Percentiles rank a stretch among this genome's conserved stretches.
phyloP scores from a whole-genome alignment of 2,329 filamentous ascomycete species.

The Verticillium dahliae region DNA sequence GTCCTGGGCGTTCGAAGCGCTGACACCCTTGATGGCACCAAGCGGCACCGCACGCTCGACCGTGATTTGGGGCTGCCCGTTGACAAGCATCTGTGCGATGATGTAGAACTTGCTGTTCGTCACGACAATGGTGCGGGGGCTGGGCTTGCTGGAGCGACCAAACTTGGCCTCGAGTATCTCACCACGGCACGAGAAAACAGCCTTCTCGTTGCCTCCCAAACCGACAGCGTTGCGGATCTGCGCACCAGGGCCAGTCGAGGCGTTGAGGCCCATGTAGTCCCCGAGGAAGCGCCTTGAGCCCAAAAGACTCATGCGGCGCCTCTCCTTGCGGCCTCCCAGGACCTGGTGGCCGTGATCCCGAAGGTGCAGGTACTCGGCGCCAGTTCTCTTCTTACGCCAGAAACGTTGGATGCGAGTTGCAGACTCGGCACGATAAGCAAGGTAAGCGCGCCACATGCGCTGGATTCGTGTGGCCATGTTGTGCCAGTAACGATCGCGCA shows the following conservation, averaged over 20 bases:
- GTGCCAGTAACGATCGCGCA: conserved; percentile 98
- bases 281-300: conserved; percentile 90
- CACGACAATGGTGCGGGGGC: conserved; percentile 76
- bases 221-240: conserved; percentile 71
- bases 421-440: conserved; percentile 86
- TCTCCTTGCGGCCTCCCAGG: conserved; percentile 80
- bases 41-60: conserved; percentile 78
- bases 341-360: conserved; percentile 82
- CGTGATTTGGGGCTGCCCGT: conserved; percentile 65
- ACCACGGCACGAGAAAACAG: conserved; percentile 84
- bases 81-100: conserved; percentile 75
- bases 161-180: conserved; percentile 92
- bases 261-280: conserved; percentile 88
- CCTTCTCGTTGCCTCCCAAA: conserved; percentile 64
- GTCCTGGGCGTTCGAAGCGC: conserved; percentile 74
- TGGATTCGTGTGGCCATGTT: conserved; percentile 99
- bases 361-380: conserved; percentile 80
- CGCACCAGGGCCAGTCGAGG: conserved; percentile 70
- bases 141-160: conserved; percentile 89
- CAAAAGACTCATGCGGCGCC: conserved; percentile 81
- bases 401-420: conserved; percentile 91
- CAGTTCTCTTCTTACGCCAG: conserved; percentile 89
- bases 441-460: conserved; percentile 92
- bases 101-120: conserved; percentile 85
- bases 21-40: conserved; percentile 82